phyloP scores from a whole-genome alignment of 768 basidiomycete genomes.

The Boletus huronensis region DNA sequence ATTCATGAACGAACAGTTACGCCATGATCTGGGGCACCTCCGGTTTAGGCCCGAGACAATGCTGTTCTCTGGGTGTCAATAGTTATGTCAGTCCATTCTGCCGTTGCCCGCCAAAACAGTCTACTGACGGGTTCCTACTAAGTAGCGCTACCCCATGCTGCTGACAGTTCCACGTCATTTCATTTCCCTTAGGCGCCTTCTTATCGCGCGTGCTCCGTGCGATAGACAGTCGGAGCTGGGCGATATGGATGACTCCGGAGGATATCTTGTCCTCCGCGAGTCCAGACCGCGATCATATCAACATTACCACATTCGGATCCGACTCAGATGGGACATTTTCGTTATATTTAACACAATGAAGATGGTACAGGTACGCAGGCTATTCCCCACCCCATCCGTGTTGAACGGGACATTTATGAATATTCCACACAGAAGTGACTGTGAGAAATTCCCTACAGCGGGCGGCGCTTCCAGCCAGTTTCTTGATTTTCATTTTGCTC shows the following conservation, averaged over 20 bases:
- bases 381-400: conserved; percentile 15
- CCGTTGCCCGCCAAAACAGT: conserved; percentile 1
- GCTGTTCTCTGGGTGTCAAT: conserved; percentile 9
- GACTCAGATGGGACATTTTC: conserved; percentile 10
- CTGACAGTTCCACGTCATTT: conserved; percentile 26
- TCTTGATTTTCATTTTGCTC: conserved; percentile 4
- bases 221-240: conserved; percentile 16
- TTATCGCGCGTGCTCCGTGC: conserved; percentile 11
- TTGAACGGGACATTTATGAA: conserved; percentile 18
- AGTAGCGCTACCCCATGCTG: neutral
- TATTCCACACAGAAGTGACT: conserved; percentile 12
- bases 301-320: conserved; percentile 17
- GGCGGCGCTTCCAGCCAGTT: neutral
- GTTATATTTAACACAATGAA: conserved; percentile 7
- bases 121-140: neutral
- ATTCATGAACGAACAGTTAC: conserved; percentile 11
- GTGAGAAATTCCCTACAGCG: conserved; percentile 13
- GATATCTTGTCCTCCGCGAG: conserved; percentile 2
- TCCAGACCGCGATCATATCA: conserved; percentile 10
- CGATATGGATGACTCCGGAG: conserved; percentile 8
- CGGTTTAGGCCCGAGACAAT: conserved; percentile 10
- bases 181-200: conserved; percentile 11
- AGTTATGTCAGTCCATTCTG: conserved; percentile 11
- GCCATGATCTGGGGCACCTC: conserved; percentile 15
- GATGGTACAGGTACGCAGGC: conserved; percentile 7